Evolutionary conservation across 1,284 basidiomycete genomes (phyloP).

Genomic region (Cryptococcus deneoformans): DNA sequence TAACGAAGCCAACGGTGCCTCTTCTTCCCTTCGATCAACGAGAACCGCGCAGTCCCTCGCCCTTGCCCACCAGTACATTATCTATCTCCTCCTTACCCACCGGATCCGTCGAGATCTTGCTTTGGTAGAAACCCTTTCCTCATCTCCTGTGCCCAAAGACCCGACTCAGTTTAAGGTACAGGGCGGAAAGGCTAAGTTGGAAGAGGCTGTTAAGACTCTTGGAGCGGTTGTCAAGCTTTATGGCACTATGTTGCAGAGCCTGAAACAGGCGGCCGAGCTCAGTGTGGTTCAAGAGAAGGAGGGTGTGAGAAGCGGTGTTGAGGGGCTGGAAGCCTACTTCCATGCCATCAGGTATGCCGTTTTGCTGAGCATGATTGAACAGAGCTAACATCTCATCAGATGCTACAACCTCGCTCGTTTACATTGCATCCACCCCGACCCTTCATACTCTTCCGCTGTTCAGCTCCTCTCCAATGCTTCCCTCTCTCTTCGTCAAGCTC

Average conservation of each 20-base stretch:
- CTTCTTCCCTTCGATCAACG: slow-evolving; percentile 35
- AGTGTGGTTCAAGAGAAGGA: slow-evolving; percentile 84
- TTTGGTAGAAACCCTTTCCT: slow-evolving; percentile 64
- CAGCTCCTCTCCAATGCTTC: slow-evolving; percentile 39
- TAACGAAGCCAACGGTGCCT: slow-evolving; percentile 56
- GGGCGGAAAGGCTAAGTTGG: slow-evolving; percentile 47
- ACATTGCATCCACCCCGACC: slow-evolving; percentile 46
- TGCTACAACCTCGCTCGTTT: slow-evolving; percentile 45
- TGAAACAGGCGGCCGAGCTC: slow-evolving; percentile 75
- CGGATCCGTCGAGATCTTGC: slow-evolving; percentile 85
- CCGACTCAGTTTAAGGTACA: slow-evolving; percentile 33
- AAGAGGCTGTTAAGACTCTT: slow-evolving; percentile 58
- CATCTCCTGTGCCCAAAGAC: slow-evolving; percentile 43
- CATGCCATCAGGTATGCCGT: slow-evolving; percentile 63
- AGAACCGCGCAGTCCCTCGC: slow-evolving; percentile 54
- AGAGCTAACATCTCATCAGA: slow-evolving; percentile 16
- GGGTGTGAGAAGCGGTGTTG: slow-evolving; percentile 70
- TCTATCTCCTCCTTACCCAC: slow-evolving; percentile 77
- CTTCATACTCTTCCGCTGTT: slow-evolving; percentile 40
- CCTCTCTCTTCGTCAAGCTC: slow-evolving; percentile 26
- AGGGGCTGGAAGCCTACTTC: slow-evolving; percentile 69
- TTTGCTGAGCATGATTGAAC: background rate
- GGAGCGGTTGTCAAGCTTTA: slow-evolving; percentile 84
- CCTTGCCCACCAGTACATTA: slow-evolving; percentile 79
- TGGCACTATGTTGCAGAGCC: slow-evolving; percentile 76